phyloP scores from a whole-genome alignment of 306 rosid genomes.

The Vigna angularis region DNA sequence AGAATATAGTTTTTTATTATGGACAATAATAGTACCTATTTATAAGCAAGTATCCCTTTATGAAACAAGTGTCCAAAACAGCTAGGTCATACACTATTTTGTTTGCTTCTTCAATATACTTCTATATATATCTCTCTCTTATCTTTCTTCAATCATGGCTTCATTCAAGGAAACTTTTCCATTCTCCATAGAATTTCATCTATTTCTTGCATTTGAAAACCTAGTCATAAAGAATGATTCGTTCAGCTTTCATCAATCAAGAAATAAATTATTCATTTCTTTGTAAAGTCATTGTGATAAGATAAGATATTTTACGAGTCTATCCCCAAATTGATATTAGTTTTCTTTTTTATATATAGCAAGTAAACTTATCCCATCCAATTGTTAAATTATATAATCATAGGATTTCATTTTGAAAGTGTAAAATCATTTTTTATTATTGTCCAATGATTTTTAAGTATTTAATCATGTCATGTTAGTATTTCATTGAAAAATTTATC shows the following conservation, averaged over 20 bases:
- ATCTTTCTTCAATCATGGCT: neutral
- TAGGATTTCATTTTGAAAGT: no score
- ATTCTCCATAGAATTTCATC: neutral
- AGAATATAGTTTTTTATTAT: neutral
- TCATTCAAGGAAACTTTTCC: neutral
- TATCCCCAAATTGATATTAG: neutral
- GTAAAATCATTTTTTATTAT: no score
- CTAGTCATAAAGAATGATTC: neutral
- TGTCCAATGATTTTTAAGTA: no score
- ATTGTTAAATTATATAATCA: no score
- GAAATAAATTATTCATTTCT: neutral
- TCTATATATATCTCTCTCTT: neutral
- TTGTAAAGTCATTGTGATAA: neutral
- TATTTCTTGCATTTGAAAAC: neutral
- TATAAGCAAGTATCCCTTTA: neutral
- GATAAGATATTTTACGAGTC: neutral
- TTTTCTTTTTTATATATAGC: no score
- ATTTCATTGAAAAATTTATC: no score
- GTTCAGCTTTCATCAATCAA: neutral
- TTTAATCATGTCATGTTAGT: no score
- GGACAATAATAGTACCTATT: neutral
- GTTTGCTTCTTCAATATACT: neutral
- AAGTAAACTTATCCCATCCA: no score
- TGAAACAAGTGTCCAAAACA: neutral
- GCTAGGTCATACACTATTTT: neutral